phyloP scores from a whole-genome alignment of 75 land plant genomes.

The Pinus tabuliformis region DNA sequence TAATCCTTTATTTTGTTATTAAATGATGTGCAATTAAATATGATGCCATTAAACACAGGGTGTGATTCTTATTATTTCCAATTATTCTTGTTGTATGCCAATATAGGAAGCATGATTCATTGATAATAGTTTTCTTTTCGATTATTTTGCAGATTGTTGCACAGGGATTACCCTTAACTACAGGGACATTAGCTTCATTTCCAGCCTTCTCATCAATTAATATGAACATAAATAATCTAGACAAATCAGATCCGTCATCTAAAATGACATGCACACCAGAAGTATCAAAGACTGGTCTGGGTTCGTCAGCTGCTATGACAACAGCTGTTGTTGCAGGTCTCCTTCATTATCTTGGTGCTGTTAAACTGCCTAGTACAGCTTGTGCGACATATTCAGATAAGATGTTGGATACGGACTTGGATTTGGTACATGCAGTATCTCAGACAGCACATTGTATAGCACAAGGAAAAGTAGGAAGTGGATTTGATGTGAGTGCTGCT shows the following conservation, averaged over 20 bases:
- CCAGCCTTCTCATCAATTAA: slow-evolving; percentile 88
- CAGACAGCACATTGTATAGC: slow-evolving; percentile 98
- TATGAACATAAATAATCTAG: slow-evolving; percentile 43
- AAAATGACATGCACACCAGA: slow-evolving; percentile 61
- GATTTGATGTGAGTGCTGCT: slow-evolving; percentile 99
- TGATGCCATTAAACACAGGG: background rate
- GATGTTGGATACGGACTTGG: slow-evolving; percentile 32
- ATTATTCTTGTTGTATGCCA: background rate
- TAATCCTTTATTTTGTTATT: background rate
- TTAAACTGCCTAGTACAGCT: slow-evolving; percentile 44
- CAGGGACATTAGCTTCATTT: slow-evolving; percentile 62
- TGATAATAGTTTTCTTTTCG: background rate
- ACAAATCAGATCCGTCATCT: slow-evolving; percentile 16
- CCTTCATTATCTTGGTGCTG: slow-evolving; percentile 83
- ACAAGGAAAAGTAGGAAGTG: slow-evolving; percentile 98
- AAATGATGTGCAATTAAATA: background rate
- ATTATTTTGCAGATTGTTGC: slow-evolving; percentile 68
- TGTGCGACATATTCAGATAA: slow-evolving; percentile 5
- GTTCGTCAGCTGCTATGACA: slow-evolving; percentile 99
- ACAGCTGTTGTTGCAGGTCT: slow-evolving; percentile 86
- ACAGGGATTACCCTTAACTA: slow-evolving; percentile 70
- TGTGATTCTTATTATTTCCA: background rate
- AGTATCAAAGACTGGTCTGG: slow-evolving; percentile 97
- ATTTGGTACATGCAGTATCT: slow-evolving; percentile 75
- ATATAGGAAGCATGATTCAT: background rate